Conservation (phyloP, 108 stramenopile genomes). For the Schizochytrium sp. region DNA sequence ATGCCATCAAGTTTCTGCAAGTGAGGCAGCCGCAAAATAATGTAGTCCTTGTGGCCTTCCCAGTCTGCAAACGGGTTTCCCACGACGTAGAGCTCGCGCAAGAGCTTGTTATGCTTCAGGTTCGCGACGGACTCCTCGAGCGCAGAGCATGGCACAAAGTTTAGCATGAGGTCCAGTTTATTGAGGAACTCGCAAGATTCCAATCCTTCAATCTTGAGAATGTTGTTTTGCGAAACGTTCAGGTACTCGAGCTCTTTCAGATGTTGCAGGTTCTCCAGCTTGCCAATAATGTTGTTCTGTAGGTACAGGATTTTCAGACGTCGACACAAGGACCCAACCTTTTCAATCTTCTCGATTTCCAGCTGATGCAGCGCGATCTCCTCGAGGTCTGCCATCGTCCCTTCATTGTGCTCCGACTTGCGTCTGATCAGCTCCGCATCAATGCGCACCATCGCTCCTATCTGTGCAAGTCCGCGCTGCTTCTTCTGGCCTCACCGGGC, state of each 20-base stretch:
- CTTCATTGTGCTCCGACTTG: conserved; percentile 59
- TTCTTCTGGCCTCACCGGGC: too few relatives aligned
- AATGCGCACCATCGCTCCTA: conserved; percentile 35
- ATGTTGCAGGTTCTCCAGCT: conserved; percentile 62
- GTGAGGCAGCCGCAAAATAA: conserved; percentile 60
- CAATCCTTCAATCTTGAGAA: conserved; percentile 55
- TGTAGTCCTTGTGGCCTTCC: conserved; percentile 52
- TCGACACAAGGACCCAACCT: conserved; percentile 62
- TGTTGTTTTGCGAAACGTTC: conserved; percentile 77
- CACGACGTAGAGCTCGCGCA: conserved; percentile 67
- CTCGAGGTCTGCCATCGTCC: conserved; percentile 63
- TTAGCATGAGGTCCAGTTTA: conserved; percentile 76
- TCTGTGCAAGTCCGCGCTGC: too few relatives aligned
- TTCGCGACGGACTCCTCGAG: conserved; percentile 57
- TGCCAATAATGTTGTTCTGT: conserved; percentile 71
- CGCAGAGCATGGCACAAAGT: conserved; percentile 66
- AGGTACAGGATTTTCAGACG: conserved; percentile 72
- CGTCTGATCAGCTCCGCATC: conserved; percentile 45
- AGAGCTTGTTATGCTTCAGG: conserved; percentile 34
- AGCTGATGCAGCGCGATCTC: conserved; percentile 80
- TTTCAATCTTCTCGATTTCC: conserved; percentile 68
- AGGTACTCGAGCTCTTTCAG: conserved; percentile 72
- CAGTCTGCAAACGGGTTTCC: conserved; percentile 67
- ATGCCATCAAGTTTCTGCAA: conserved; percentile 62
- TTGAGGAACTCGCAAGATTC: conserved; percentile 63